Base-by-base conservation (phyloP, 768 basidiomycete species). In the Serendipita sp. region DNA sequence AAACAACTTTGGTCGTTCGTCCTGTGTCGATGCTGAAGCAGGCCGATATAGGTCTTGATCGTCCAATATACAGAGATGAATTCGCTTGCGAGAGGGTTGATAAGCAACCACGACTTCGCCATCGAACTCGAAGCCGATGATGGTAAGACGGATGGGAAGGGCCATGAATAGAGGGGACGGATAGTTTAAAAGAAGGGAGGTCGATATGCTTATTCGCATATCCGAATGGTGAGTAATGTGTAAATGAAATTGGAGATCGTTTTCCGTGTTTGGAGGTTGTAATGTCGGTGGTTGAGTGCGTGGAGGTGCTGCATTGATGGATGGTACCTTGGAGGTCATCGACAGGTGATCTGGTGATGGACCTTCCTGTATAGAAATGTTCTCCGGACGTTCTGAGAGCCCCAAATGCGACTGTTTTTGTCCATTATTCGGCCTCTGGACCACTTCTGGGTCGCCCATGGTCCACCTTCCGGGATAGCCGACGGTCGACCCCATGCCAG, bases 111-210 rank as follows among this genome's bases (percentile, higher is more conserved):
- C 87, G 48, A 98, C 75, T 68, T 95, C 90, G 63, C 90, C 90
- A 13, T 80, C 79, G 72, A 98, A 90, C 14, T 92, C 77, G 63
- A 98, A 77, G 0, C 90, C 90, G 0, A 87, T 94, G 28, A 98
- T 82, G n/a, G 85, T 87, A 62, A 98, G 83, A 69, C 89, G 87
- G 72, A 99, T 89, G 4, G 96, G 96, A 26, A 99, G 80, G 14
- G 90, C 85, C 94, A 99, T 97, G 78, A 99, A 98, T 71, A 87
- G 82, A 0, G 87, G 86, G 0, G 92, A 92, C 3, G 96, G 96
- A 71, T 98, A 97, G 74, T 99, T 96, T 73, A 99, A 93, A 65
- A 93, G 81, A 28, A 98, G 79, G 7, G 91, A 94, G 0, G 96
- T 98, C 31, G 89, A 84, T 62, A 99, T 79, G 5, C 88, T 89